These are phyloP conservation scores for Lepidium aucheri DNA, from an alignment of 345 rosid genomes.

Conservation along the genomic window DNA sequence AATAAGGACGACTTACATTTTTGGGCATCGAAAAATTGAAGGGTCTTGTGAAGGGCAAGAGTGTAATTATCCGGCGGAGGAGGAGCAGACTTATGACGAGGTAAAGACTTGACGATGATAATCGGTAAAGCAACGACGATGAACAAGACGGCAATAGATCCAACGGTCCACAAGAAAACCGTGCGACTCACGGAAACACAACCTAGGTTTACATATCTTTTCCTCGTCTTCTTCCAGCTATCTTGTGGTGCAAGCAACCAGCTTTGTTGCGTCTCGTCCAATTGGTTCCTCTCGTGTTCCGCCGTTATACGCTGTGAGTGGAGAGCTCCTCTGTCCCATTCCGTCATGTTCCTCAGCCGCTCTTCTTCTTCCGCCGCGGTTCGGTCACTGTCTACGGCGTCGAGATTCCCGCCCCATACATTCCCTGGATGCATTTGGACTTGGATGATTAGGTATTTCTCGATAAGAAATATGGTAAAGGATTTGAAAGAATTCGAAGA, in stretches of 20 bases:
- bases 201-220: constrained; percentile 67
- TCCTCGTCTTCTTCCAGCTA: constrained; percentile 45
- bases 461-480: background rate
- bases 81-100: constrained; percentile 39
- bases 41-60: constrained; percentile 65
- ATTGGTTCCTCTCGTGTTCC: constrained; percentile 15
- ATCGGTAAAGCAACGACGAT: constrained; percentile 56
- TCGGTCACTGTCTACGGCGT: constrained; percentile 32
- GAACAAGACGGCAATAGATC: constrained; percentile 34
- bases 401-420: constrained; percentile 78
- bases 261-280: constrained; percentile 82
- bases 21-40: constrained; percentile 86
- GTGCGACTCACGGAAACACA: constrained; percentile 53
- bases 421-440: constrained; percentile 49
- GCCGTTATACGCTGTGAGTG: constrained; percentile 21
- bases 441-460: background rate
- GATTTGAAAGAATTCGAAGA: background rate
- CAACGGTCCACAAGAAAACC: constrained; percentile 45
- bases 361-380: constrained; percentile 31
- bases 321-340: constrained; percentile 54
- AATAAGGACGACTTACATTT: constrained; percentile 50
- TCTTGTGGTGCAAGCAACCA: constrained; percentile 59
- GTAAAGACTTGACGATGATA: constrained; percentile 59
- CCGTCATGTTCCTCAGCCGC: constrained; percentile 21
- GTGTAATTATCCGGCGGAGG: constrained; percentile 69